Evolutionary conservation across 352 stramenopile species (phyloP).

Genomic region (Phytophthora pseudosyringae): DNA sequence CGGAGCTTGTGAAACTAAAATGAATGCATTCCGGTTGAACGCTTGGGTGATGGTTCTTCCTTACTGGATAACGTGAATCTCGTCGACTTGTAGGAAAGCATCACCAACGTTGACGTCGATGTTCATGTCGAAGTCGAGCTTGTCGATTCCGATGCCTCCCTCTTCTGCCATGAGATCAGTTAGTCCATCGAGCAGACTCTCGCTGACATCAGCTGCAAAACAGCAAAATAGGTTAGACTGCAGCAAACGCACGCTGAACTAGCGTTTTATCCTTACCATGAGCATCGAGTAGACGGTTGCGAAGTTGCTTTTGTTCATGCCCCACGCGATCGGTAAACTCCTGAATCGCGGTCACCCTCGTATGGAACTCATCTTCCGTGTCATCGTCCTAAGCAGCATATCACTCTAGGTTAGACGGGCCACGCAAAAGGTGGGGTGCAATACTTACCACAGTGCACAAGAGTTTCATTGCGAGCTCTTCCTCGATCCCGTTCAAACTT

Average conservation of each 20-base stretch:
- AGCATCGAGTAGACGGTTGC: constrained; percentile 39
- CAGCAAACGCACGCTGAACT: constrained; percentile 5
- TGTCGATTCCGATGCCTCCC: constrained; percentile 49
- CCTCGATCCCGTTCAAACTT: constrained; percentile 21
- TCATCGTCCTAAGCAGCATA: constrained; percentile 36
- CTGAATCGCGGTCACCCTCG: constrained; percentile 27
- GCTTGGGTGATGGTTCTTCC: background rate
- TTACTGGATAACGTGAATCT: constrained; percentile 26
- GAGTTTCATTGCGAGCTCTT: constrained; percentile 29
- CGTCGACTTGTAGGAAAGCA: constrained; percentile 28
- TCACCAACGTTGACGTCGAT: constrained; percentile 34
- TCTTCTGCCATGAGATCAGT: constrained; percentile 52
- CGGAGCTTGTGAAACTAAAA: constrained; percentile 29
- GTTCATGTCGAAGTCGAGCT: constrained; percentile 40
- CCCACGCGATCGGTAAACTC: constrained; percentile 31
- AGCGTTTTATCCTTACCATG: constrained; percentile 31
- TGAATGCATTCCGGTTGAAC: constrained; percentile 27
- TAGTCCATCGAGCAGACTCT: constrained; percentile 49
- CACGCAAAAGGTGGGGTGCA: background rate
- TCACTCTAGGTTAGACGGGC: background rate
- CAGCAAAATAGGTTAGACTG: constrained; percentile 15
- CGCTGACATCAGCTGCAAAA: constrained; percentile 45
- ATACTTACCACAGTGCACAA: constrained; percentile 31
- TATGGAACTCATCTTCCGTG: constrained; percentile 39
- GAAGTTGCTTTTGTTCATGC: constrained; percentile 36